Evolutionary conservation across 2,329 filamentous ascomycete species (phyloP).

Genomic region (Akanthomyces muscarius): DNA sequence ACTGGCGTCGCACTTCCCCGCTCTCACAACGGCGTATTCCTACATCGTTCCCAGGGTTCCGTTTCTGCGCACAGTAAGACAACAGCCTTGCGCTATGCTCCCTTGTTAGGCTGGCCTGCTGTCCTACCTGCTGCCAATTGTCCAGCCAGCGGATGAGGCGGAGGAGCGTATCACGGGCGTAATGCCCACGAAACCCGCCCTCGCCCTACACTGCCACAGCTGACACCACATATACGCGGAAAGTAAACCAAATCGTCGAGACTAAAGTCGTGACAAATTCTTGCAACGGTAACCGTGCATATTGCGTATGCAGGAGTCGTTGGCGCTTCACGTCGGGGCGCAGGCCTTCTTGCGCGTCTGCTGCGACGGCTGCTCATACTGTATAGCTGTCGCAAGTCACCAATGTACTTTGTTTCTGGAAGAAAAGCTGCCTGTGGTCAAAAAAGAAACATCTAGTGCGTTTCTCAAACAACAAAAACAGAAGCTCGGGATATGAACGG

Average conservation of each 20-base stretch:
- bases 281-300: too few species aligned
- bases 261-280: neutral
- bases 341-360: neutral
- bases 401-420: too few species aligned
- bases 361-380: neutral
- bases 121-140: too few species aligned
- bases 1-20: neutral
- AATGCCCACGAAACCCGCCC: neutral
- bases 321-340: neutral
- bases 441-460: too few species aligned
- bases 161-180: neutral
- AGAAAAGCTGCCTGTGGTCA: too few species aligned
- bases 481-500: neutral
- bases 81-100: too few species aligned
- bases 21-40: neutral
- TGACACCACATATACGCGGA: neutral
- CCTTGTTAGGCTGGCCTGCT: too few species aligned
- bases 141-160: neutral
- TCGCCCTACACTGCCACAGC: conserved; percentile 13
- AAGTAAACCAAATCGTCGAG: neutral
- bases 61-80: too few species aligned
- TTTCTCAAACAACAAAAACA: too few species aligned
- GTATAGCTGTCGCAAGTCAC: neutral
- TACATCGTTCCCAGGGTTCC: too few species aligned
- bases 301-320: neutral